phyloP scores from a whole-genome alignment of 2,329 filamentous ascomycete species.

The Fusarium albosuccineum region DNA sequence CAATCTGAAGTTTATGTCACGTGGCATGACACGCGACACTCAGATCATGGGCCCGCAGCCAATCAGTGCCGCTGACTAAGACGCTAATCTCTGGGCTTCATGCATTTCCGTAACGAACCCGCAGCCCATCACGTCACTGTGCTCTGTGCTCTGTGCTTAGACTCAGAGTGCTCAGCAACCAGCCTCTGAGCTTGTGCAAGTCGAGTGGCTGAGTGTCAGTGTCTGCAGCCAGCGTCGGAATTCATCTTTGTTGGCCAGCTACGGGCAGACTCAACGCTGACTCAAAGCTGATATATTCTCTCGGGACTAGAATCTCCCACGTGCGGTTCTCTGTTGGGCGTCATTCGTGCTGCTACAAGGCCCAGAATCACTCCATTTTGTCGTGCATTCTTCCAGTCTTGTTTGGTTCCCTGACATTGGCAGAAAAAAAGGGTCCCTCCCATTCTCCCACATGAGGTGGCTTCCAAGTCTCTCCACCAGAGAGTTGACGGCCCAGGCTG shows the following conservation, averaged over 20 bases:
- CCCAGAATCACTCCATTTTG: conserved; percentile 19
- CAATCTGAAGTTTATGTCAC: conserved; percentile 30
- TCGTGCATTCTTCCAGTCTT: conserved; percentile 21
- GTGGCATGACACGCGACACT: conserved; percentile 14
- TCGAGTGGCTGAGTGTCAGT: conserved; percentile 6
- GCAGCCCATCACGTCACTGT: conserved; percentile 37
- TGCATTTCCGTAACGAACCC: not conserved
- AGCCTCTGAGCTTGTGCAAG: not conserved
- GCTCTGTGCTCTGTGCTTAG: not conserved
- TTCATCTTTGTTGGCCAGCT: conserved; percentile 19
- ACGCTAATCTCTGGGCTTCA: not conserved
- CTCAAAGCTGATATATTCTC: not conserved
- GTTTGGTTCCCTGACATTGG: not conserved
- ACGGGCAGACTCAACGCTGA: conserved; percentile 14
- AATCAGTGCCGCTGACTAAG: conserved; percentile 25
- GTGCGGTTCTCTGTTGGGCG: conserved; percentile 13
- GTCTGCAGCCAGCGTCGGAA: conserved; percentile 1
- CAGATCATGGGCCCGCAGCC: conserved; percentile 10
- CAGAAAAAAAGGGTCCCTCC: conserved; percentile 5
- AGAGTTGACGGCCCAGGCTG: conserved; percentile 10
- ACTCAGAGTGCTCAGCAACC: not conserved
- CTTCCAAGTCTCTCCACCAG: conserved; percentile 31
- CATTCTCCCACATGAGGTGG: conserved; percentile 28
- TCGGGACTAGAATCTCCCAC: conserved; percentile 3
- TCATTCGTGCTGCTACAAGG: conserved; percentile 20